Base-by-base conservation (phyloP, 306 rosid genomes). In the Biancaea sappan region DNA sequence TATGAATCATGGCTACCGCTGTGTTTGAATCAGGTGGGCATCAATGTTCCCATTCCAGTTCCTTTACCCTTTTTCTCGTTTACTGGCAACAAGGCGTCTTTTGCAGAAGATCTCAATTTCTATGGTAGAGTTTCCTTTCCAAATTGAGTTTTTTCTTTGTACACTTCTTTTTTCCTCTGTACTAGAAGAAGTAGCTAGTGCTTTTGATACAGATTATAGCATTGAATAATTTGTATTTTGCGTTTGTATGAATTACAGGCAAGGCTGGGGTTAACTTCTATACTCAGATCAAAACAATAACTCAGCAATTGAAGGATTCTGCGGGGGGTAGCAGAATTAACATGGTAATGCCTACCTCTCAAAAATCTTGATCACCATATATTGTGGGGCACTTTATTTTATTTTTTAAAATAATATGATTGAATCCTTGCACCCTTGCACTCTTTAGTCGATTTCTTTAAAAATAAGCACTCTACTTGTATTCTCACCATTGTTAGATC, bases 321-420 rank as follows among this genome's bases (percentile, higher is more conserved):
- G 82, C 82, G 15, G 92, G 90, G 2, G 79, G 96, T 32, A 53
- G 80, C 84, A 80, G 77, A 74, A 67, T 84, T 52, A 89, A 85
- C 82, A 31, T 94, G 71, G 98, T 97, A 64, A 91, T 94, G 98
- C 98, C 98, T 35, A 94, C 96, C 79, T 94, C 98, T 69, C 93
- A 84, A 60, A 93, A 91, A 72, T 81, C 84, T 63, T 91, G 51
- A 74, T 32, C 11, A n/a, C 6, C 46, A n/a, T 50, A 52, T 32
- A 58, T 47, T 47, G 34, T 59, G 26, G n/a, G n/a, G n/a, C n/a
- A n/a, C n/a, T n/a, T n/a, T n/a, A n/a, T n/a, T n/a, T n/a, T n/a
- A n/a, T n/a, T n/a, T n/a, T n/a, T n/a, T n/a, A n/a, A n/a, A n/a
- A n/a, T n/a, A n/a, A n/a, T n/a, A n/a, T n/a, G n/a, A n/a, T n/a